A percentile compares a stretch with the other conserved stretches of the same genome.
phyloP scores from a whole-genome alignment of 139 green algal genomes.

The Chlorella sp. region DNA sequence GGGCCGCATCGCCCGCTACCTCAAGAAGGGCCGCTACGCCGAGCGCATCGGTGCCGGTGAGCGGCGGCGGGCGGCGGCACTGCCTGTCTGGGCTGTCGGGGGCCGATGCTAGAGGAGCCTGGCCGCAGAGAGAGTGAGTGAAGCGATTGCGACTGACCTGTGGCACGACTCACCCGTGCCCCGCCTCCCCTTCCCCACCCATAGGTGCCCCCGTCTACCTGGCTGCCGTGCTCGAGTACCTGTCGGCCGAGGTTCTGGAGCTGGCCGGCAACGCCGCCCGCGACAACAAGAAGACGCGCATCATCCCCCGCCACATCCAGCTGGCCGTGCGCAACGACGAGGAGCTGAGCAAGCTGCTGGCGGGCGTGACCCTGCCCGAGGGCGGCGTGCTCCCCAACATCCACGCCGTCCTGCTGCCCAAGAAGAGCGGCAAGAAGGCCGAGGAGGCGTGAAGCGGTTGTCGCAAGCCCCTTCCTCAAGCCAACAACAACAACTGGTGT shows the following conservation, averaged over 20 bases:
- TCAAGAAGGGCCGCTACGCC: constrained; percentile 89
- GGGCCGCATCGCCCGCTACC: constrained; percentile 80
- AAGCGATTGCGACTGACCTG: too few species aligned
- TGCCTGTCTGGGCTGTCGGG: too few species aligned
- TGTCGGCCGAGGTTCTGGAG: constrained; percentile 72
- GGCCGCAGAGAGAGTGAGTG: too few species aligned
- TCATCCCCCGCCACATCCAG: constrained; percentile 89
- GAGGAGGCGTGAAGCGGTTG: too few species aligned
- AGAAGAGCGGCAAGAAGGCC: constrained; percentile 84
- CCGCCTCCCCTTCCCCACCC: too few species aligned
- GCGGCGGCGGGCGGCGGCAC: too few species aligned
- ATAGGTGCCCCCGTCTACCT: constrained; percentile 71
- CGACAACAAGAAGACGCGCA: constrained; percentile 96
- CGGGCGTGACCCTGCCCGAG: constrained; percentile 77
- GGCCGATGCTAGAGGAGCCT: too few species aligned
- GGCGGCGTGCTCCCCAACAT: constrained; percentile 91
- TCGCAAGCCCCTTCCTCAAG: too few species aligned
- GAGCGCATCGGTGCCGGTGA: too few species aligned
- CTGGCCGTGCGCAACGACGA: constrained; percentile 93
- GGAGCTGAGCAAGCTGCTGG: constrained; percentile 93
- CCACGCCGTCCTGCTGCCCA: constrained; percentile 86
- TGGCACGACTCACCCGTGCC: too few species aligned
- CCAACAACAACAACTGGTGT: constrained; percentile 36
- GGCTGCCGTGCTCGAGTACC: constrained; percentile 86
- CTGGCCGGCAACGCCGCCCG: constrained; percentile 68